Evolutionary conservation across 73 alveolate species (phyloP), one percentile per base, ranked within the genome.

Genomic region (Stentor roeselii): DNA sequence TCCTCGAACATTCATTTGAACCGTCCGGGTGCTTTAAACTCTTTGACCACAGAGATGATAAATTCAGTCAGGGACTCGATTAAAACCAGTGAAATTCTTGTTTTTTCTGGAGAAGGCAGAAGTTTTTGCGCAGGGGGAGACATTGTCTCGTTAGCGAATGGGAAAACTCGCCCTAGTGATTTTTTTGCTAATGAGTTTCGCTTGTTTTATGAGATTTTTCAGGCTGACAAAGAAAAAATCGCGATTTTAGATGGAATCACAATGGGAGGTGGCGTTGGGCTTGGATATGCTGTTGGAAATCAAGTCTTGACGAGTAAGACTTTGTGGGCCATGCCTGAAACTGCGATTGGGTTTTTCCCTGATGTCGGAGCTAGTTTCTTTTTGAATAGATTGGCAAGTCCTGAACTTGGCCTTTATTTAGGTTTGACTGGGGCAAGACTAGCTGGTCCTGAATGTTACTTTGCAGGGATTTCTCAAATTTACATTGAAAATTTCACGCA

Each of bases 331-430:
- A 84, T 84, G 90, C 90, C 90, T 15, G 90, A 84, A 84, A 27
- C 60, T 34, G 32, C 41, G 39, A 84, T 84, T 3, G 90, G 90
- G 3, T 77, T 34, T 76, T 84, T 60, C 78, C 90, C 90, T 37
- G 90, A 84, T 76, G 87, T 59, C 3, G 90, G 90, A 1, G 90
- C 90, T 76, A n/a, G 82, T 76, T 67, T 15, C 77, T 84, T 84
- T 78, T 77, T 84, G 27, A 37, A 32, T 2, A 41, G 76, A 59
- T 30, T 76, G n/a, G 36, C 40, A 3, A 37, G 42, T 59, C 21
- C 75, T 35, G 74, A 77, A 32, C 39, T 84, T 61, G 90, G 90
- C 3, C 75, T 84, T 50, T 84, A 84, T 78, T 37, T 60, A 27
- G 88, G 83, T 15, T 84, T 84, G 74, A 67, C 90, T 76, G 90